These are phyloP conservation scores for Rhodofomes roseus DNA, from an alignment of 1,284 basidiomycete species.

Conservation along the genomic window DNA sequence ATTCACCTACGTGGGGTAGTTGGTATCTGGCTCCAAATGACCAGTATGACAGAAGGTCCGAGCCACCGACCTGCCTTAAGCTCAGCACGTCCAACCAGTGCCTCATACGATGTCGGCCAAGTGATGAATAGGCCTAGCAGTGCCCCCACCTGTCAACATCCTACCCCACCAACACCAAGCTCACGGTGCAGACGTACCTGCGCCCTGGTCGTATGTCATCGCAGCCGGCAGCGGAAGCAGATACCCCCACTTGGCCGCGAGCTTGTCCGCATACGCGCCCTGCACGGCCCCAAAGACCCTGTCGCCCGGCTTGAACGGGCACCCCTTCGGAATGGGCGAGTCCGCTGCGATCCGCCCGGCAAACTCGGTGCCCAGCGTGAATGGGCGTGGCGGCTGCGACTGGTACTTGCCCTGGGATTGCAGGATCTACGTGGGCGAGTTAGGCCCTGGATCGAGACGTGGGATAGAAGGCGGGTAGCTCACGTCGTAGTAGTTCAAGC, in stretches of 20 bases:
- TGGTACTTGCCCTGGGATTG: slow-evolving; percentile 90
- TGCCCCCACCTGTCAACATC: not conserved
- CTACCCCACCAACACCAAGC: not conserved
- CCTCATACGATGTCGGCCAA: slow-evolving; percentile 91
- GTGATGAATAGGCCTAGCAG: slow-evolving; percentile 70
- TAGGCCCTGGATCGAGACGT: not conserved
- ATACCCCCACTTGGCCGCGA: slow-evolving; percentile 47
- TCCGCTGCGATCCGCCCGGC: slow-evolving; percentile 72
- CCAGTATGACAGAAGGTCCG: not conserved
- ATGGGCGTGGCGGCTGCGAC: slow-evolving; percentile 78
- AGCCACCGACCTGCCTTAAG: slow-evolving; percentile 57
- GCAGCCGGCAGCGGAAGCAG: slow-evolving; percentile 60
- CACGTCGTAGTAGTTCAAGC: slow-evolving; percentile 80
- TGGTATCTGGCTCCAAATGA: not conserved
- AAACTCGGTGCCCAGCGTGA: slow-evolving; percentile 83
- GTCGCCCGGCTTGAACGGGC: slow-evolving; percentile 79
- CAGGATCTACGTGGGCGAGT: slow-evolving; percentile 50
- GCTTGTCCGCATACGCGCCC: slow-evolving; percentile 77
- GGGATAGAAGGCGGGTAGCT: slow-evolving; percentile 15
- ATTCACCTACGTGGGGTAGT: slow-evolving; percentile 61
- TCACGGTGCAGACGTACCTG: slow-evolving; percentile 30
- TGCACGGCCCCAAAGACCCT: slow-evolving; percentile 87
- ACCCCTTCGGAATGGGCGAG: slow-evolving; percentile 82
- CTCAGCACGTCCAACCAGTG: slow-evolving; percentile 79
- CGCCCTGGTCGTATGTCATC: slow-evolving; percentile 67